Base-by-base conservation (phyloP, 305 asterid genomes). In the Fraxinus velutina region DNA sequence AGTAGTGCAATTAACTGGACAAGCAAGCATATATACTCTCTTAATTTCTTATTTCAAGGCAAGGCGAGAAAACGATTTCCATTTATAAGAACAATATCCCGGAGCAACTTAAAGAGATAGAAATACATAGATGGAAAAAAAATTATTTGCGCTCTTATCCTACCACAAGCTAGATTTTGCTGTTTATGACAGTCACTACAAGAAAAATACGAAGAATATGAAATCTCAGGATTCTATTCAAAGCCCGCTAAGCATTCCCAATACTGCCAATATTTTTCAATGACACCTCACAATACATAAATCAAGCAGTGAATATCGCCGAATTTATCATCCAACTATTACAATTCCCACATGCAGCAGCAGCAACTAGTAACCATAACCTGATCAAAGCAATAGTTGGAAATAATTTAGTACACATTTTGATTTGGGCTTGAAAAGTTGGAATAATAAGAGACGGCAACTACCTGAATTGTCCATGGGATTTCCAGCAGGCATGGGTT, bases 391-490 rank as follows among this genome's bases (percentile, higher is more conserved):
- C 32, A 64, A 64, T 22, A 24, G 5, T 7, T 24, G 33, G 33
- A 64, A 64, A 21, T 34, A 34, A 9, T 60, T 60, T 60, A 60
- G 4, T 19, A 19, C 70, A 17, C 8, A 5, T 17, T 60, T 21
- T 6, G 29, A 21, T 60, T 60, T 60, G 70, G 2, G 13, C 29
- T 60, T 1, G 29, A 57, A 6, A 57, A 60, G 30, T 60, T 21
- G 2, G 29, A 27, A 60, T 5, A 17, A 19, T 17, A 60, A 21
- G 70, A 60, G 21, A 60, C 6, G 12, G 29, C 4, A 60, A 6
- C 29, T 60, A 86, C 89, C 90, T 86, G 90, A 86, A 78, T 88
- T 88, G 52, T 86, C 88, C 89, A 88, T 86, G 81, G 90, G 90
- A 78, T 82, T 88, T 24, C 81, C 90, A 4, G 80, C 79, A 15